Percentiles rank a stretch among this genome's conserved stretches.
These are phyloP conservation scores for Fusarium sp. DNA, from an alignment of 2,329 filamentous ascomycete species.

Conservation along the genomic window DNA sequence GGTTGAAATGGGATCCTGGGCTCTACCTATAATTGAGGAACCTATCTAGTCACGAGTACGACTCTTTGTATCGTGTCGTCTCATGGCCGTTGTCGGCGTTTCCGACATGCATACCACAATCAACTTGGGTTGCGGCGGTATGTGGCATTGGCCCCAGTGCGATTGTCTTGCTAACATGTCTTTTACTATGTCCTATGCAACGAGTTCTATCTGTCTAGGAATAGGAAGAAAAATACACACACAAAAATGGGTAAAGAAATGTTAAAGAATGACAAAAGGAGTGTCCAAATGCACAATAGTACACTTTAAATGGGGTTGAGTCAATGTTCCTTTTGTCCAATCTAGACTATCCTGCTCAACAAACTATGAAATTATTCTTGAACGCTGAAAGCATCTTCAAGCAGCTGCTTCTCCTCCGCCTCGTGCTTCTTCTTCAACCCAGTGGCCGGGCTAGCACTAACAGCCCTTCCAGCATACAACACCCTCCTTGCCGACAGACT, in stretches of 20 bases:
- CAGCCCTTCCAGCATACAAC: constrained; percentile 23
- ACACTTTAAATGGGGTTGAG: too few species aligned
- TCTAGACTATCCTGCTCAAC: neutral
- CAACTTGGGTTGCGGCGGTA: rapidly evolving
- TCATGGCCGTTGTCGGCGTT: neutral
- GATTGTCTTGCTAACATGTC: neutral
- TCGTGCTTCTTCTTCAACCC: constrained; percentile 27
- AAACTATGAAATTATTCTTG: neutral
- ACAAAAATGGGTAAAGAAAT: too few species aligned
- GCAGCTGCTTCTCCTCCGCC: constrained; percentile 18
- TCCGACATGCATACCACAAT: neutral
- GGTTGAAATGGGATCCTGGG: neutral
- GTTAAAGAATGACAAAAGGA: too few species aligned
- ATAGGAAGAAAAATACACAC: neutral
- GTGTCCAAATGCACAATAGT: too few species aligned
- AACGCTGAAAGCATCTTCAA: constrained; percentile 25
- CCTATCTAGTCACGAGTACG: neutral
- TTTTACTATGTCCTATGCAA: neutral
- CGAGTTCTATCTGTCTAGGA: too few species aligned
- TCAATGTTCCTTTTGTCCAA: too few species aligned
- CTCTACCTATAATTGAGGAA: neutral
- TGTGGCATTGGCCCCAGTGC: neutral
- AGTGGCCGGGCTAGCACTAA: constrained; percentile 28
- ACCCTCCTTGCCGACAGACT: neutral
- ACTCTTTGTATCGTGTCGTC: neutral